phyloP scores from a whole-genome alignment of 2,329 filamentous ascomycete genomes.

The Cladobotryum protrusum region DNA sequence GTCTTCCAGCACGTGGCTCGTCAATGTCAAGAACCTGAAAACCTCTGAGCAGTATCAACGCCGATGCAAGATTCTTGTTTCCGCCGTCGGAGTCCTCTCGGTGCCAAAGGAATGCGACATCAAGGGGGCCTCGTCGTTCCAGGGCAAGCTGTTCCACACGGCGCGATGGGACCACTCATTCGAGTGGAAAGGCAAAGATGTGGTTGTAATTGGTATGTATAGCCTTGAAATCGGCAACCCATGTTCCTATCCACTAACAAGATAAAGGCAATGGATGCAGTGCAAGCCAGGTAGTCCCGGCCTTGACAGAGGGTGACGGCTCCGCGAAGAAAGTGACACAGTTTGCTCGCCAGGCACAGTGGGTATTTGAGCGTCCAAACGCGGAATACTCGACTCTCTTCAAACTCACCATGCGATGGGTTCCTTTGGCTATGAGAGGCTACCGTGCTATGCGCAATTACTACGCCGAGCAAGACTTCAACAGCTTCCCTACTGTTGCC shows the following conservation, averaged over 20 bases:
- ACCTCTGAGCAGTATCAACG: conserved; percentile 6
- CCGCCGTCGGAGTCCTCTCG: conserved; percentile 20
- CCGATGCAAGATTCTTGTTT: conserved; percentile 17
- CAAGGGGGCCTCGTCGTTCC: conserved; percentile 15
- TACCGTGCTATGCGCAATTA: conserved; percentile 18
- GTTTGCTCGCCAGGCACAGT: conserved; percentile 46
- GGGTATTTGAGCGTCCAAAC: conserved; percentile 27
- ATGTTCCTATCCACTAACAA: neutral
- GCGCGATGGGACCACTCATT: conserved; percentile 22
- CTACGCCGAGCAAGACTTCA: conserved; percentile 18
- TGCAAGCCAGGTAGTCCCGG: conserved; percentile 20
- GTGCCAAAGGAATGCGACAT: conserved; percentile 18
- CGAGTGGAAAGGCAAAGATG: conserved; percentile 18
- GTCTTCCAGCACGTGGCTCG: conserved; percentile 15
- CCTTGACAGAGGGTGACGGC: conserved; percentile 14
- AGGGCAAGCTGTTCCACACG: conserved; percentile 19
- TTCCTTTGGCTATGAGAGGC: conserved; percentile 17
- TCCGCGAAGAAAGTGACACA: conserved; percentile 36
- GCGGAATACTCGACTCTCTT: conserved; percentile 17
- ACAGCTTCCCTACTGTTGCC: conserved; percentile 15
- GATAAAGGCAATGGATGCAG: conserved; percentile 22
- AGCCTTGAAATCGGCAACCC: too few relatives aligned
- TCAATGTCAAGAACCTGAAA: conserved; percentile 11
- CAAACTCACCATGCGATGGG: conserved; percentile 19
- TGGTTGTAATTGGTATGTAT: conserved; percentile 19